phyloP scores from a whole-genome alignment of 179 eudicot genomes.

The Silene noctiflora region DNA sequence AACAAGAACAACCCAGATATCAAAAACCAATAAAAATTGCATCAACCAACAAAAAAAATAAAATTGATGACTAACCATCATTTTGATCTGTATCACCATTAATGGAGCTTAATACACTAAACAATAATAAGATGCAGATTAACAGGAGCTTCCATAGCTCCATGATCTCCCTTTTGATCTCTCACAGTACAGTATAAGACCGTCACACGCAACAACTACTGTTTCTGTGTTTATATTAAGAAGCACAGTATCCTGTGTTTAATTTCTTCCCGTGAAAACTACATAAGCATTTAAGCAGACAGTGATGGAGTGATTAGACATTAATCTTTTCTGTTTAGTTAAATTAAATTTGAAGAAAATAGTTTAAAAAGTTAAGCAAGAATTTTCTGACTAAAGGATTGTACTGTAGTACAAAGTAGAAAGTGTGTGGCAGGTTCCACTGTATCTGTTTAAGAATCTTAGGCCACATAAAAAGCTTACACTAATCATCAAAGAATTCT shows the following conservation, averaged over 20 bases:
- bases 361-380: neutral
- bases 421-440: conserved; percentile 2
- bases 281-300: conserved; percentile 19
- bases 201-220: too few species aligned
- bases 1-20: neutral
- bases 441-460: neutral
- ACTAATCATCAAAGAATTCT: too few species aligned
- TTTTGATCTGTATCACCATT: conserved; percentile 65
- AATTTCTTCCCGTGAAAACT: conserved; percentile 24
- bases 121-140: conserved; percentile 49
- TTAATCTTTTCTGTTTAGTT: neutral
- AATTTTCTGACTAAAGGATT: neutral
- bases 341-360: neutral
- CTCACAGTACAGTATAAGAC: too few species aligned
- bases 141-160: conserved; percentile 39
- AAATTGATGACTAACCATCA: conserved; percentile 46
- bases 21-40: neutral
- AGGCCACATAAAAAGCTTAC: too few species aligned
- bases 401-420: neutral
- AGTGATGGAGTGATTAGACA: conserved; percentile 15
- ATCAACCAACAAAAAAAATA: neutral
- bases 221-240: too few species aligned
- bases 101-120: conserved; percentile 34
- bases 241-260: neutral
- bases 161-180: conserved; percentile 28